Percentiles rank a stretch among this genome's conserved stretches.
Evolutionary conservation across 2,329 filamentous ascomycete species (phyloP).

Genomic region (Daldinia eschscholtzii): DNA sequence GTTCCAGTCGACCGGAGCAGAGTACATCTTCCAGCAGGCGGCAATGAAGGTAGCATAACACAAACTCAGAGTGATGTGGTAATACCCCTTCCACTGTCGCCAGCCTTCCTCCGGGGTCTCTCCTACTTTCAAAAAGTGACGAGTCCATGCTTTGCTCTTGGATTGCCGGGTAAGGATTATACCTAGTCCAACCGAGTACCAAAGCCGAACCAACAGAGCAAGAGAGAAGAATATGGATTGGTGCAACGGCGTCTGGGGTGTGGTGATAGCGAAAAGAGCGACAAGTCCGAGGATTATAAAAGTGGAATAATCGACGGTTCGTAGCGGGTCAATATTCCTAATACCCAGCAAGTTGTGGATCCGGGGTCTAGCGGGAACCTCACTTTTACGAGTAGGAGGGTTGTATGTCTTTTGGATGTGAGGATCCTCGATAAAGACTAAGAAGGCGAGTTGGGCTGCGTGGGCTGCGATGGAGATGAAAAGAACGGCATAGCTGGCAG

Average conservation of each 20-base stretch:
- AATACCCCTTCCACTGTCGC: slow-evolving; percentile 97
- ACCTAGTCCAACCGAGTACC: slow-evolving; percentile 91
- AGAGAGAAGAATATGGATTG: slow-evolving; percentile 85
- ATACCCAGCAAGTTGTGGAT: slow-evolving; percentile 88
- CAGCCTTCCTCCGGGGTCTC: slow-evolving; percentile 92
- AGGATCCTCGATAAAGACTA: slow-evolving; percentile 92
- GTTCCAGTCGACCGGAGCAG: slow-evolving; percentile 85
- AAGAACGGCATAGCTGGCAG: slow-evolving; percentile 95
- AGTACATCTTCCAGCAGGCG: slow-evolving; percentile 97
- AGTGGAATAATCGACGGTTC: slow-evolving; percentile 85
- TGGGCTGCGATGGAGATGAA: slow-evolving; percentile 97
- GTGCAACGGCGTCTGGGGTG: slow-evolving; percentile 80
- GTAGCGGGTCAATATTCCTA: slow-evolving; percentile 87
- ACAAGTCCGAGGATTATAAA: slow-evolving; percentile 83
- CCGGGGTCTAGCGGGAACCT: slow-evolving; percentile 58
- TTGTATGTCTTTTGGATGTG: slow-evolving; percentile 99
- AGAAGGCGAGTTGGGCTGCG: slow-evolving; percentile 92
- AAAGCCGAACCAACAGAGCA: slow-evolving; percentile 85
- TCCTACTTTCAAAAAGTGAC: slow-evolving; percentile 97
- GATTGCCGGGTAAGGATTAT: slow-evolving; percentile 88
- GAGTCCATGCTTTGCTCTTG: slow-evolving; percentile 91
- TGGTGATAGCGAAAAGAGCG: slow-evolving; percentile 77
- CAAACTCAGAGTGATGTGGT: slow-evolving; percentile 91
- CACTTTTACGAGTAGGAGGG: slow-evolving; percentile 77
- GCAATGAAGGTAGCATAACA: slow-evolving; percentile 90